Evolutionary conservation across 495 filamentous ascomycete genomes (phyloP), one percentile per base, ranked within the genome.

Genomic region (Ascodesmis nigricans): DNA sequence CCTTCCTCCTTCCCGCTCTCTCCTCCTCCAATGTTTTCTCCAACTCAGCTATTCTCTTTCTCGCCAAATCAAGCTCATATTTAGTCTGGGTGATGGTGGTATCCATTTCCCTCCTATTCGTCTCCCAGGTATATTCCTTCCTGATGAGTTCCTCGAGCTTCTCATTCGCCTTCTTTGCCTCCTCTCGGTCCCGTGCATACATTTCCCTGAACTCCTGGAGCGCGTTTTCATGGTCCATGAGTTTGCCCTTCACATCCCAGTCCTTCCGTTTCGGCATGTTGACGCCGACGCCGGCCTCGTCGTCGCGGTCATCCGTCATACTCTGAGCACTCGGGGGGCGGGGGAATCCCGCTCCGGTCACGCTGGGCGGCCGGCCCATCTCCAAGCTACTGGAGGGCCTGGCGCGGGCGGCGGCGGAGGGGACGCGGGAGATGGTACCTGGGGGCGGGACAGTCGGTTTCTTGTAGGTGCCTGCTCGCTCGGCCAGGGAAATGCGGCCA

Each of bases 1-100:
- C 48, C 20, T 33, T 38, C 10, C 47, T 33, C 4, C 48, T 43
- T 16, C 44, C 47, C 32, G 43, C 28, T 19, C 44, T 30, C 29
- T 52, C 48, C 11, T 41, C 48, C 8, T 50, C 48, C 11, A 52
- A 29, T 28, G 45, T 35, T 16, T 40, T 31, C 33, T 51, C 43
- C 3, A 51, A 37, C 6, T 51, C 43, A 8, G 29, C 28, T 4
- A 38, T 31, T 22, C 38, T 52, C 34, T 43, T 47, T 19, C 42
- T 28, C 20, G 15, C 38, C 19, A 23, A 10, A 19, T 52, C 48
- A n/a, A 52, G 32, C 39, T 52, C 48, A 5, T 51, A 31, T 29
- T 47, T 41, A 7, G 28, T 16, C 22, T 46, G 39, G 9, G 43
- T 46, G 11, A 44, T 35, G 22, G 47, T 36, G 7, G 47, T 47